Base-by-base conservation (phyloP, 2,329 filamentous ascomycete species). In the Myriosclerotinia scirpicola region DNA sequence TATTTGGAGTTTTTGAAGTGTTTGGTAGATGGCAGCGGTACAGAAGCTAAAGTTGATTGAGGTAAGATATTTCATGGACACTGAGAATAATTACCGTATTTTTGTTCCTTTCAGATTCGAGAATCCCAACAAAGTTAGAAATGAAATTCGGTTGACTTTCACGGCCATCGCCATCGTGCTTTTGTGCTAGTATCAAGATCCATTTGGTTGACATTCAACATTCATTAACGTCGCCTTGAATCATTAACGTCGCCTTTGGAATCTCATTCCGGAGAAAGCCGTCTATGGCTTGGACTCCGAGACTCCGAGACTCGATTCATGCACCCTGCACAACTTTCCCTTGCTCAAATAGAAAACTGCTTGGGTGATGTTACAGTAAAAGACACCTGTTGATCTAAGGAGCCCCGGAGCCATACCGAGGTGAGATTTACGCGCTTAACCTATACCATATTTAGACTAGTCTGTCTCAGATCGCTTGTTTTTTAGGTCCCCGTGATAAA, bases 251-350 rank as follows among this genome's bases (percentile, higher is more conserved):
- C n/a, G 48, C 3, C 38, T 9, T n/a, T 56, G 38, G 20, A 34
- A 46, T 63, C 64, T 53, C 36, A 66, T 69, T 38, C 56, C 61
- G 61, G 66, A 26, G 60, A 69, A 60, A 59, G 26, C 9, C 22
- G n/a, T 50, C 64, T 30, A 63, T 6, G 17, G 44, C 36, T 9
- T 42, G 38, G 38, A 60, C 70, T 15, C 69, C 56, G 48, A 22
- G n/a, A 50, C 46, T 22, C 61, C 56, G 48, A 22, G 48, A 50
- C 46, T 22, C 59, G 22, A 54, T 66, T 69, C 53, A 68, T 48
- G 17, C 9, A 50, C 8, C 48, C 22, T 3, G 9, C 9, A 50
- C n/a, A 22, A 22, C 22, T 12, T 26, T 50, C n/a, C n/a, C n/a
- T 50, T n/a, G 48, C 48, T 50, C n/a, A 11, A 14, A 22, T 2